Evolutionary conservation across 2,329 filamentous ascomycete genomes (phyloP).

Genomic region (Exophiala sideris): DNA sequence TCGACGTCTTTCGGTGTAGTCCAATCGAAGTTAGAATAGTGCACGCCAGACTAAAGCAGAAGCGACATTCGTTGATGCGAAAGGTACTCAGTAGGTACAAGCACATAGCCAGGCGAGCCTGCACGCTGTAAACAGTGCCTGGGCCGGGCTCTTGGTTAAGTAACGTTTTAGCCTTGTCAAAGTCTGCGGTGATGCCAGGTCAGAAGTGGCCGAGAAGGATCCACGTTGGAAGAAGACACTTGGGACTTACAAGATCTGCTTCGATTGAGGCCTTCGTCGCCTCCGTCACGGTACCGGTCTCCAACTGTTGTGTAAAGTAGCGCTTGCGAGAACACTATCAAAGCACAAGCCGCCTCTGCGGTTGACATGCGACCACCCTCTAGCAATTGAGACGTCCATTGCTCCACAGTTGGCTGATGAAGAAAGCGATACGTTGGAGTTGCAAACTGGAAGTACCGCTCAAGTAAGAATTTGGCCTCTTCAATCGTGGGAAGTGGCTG

Average conservation of each 20-base stretch:
- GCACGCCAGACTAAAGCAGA: conserved; percentile 49
- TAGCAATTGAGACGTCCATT: conserved; percentile 40
- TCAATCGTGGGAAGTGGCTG: conserved; percentile 34
- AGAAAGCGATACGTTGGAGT: conserved; percentile 55
- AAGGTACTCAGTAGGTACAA: conserved; percentile 54
- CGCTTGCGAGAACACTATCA: conserved; percentile 32
- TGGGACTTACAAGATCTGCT: conserved; percentile 12
- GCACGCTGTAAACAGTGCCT: conserved; percentile 50
- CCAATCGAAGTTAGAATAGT: conserved; percentile 43
- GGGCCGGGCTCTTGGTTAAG: conserved; percentile 44
- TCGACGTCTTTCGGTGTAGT: conserved; percentile 35
- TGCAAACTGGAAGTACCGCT: conserved; percentile 54
- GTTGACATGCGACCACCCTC: conserved; percentile 30
- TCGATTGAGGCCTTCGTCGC: conserved; percentile 15
- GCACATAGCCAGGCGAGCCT: conserved; percentile 53
- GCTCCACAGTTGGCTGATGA: conserved; percentile 48
- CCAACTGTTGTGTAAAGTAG: conserved; percentile 20
- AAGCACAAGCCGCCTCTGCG: conserved; percentile 34
- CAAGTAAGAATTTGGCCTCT: conserved; percentile 40
- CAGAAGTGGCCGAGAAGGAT: not conserved
- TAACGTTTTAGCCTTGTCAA: conserved; percentile 23
- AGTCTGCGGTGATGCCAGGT: conserved; percentile 8
- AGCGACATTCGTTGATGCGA: conserved; percentile 55
- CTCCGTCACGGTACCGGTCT: conserved; percentile 17
- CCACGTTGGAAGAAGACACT: not conserved